Conservation (phyloP, 208 protist species). For the Zelonia costaricensis region DNA sequence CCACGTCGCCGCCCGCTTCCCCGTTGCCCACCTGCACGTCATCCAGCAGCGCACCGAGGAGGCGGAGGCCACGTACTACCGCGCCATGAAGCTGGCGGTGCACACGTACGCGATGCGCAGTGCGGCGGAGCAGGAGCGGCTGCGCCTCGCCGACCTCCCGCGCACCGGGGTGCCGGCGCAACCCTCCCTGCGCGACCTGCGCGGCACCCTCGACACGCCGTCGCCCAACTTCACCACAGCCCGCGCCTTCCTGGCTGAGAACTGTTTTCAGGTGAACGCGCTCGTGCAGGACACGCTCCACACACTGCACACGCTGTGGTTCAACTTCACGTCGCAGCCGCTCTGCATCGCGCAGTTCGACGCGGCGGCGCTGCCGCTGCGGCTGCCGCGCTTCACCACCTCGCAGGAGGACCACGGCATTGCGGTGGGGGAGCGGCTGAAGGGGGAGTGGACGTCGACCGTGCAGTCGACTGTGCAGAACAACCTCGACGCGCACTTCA, state of each 20-base stretch:
- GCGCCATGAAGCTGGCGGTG: conserved; percentile 74
- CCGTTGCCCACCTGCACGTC: conserved; percentile 67
- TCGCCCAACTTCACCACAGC: conserved; percentile 76
- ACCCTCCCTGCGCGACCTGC: conserved; percentile 57
- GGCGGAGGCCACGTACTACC: conserved; percentile 82
- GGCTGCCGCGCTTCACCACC: conserved; percentile 72
- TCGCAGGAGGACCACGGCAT: conserved; percentile 61
- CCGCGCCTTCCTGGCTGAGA: conserved; percentile 71
- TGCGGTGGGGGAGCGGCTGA: conserved; percentile 73
- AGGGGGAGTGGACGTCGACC: conserved; percentile 92
- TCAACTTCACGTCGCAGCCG: conserved; percentile 47
- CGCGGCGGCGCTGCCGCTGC: conserved; percentile 52
- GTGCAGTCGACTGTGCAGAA: conserved; percentile 93
- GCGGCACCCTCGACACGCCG: conserved; percentile 81
- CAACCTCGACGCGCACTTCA: conserved; percentile 92
- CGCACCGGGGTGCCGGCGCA: conserved; percentile 23
- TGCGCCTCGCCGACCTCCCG: conserved; percentile 32
- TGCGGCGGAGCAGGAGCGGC: conserved; percentile 60
- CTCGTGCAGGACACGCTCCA: conserved; percentile 83
- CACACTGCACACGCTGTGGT: conserved; percentile 82
- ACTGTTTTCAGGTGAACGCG: conserved; percentile 89
- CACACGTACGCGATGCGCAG: conserved; percentile 74
- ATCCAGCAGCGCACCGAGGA: conserved; percentile 76
- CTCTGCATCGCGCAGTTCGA: conserved; percentile 71
- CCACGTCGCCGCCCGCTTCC: conserved; percentile 75